Base-by-base conservation (phyloP, 495 filamentous ascomycete species). In the Xylaria sp. region DNA sequence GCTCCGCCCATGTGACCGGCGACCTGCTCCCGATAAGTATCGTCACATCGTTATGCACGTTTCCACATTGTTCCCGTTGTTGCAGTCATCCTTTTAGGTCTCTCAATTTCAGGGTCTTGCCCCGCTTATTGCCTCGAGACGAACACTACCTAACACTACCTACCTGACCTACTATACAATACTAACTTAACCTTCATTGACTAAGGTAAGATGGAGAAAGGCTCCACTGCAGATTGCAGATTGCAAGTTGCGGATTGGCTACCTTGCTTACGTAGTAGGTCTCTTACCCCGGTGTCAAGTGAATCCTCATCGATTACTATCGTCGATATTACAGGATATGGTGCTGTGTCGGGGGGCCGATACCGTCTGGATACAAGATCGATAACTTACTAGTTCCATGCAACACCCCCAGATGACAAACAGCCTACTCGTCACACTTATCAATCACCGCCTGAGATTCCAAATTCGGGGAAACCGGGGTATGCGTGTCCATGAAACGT, bases 31-130 rank as follows among this genome's bases (percentile, higher is more conserved):
- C 43, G 50, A 46, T 41, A 64, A 31, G 21, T 46, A 48, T 31
- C 15, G 15, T 64, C 59, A 44, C 21, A 62, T 35, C 40, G 21
- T 17, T 33, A 48, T 64, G 41, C 62, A 66, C 17, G 62, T 50
- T 66, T 52, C 62, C 62, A 66, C 44, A 48, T 14, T 52, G 41
- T 64, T 64, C 61, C 62, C 62, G 62, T 33, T 21, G 57, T 59
- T 59, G 57, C 57, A 59, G 29, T 40, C 31, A 21, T 37, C 57
- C 7, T 59, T 37, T 41, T 61, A 3, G 59, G 35, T 6, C 43
- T 62, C 59, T 62, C 59, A 37, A 62, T 62, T 62, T 62, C 59
- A 43, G 59, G 37, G 35, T 62, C 59, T n/a, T 6, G 14, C n/a
- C 59, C 59, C 59, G 59, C 37, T 62, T 62, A 43, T 43, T 43